These are phyloP conservation scores for Nepenthes mirabilis DNA, from an alignment of 148 eudicot species.

Conservation along the genomic window DNA sequence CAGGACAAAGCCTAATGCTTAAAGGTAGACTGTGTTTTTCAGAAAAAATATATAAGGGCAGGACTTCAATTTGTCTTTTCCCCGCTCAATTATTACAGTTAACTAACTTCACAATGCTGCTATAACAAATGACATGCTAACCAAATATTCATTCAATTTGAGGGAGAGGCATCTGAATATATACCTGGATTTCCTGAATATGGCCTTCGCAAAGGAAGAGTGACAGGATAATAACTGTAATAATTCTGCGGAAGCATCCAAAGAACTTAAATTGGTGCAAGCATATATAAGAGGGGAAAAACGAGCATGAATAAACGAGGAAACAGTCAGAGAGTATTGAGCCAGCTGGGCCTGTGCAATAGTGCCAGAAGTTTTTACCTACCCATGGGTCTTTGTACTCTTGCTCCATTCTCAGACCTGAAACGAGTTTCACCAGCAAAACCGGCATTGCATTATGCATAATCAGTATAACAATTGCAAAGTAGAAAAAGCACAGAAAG, in stretches of 20 bases:
- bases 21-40: background rate
- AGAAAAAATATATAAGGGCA: background rate
- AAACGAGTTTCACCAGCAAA: slow-evolving; percentile 13
- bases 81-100: background rate
- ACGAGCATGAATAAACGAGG: background rate
- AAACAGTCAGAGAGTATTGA: background rate
- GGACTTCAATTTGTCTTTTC: background rate
- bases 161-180: slow-evolving; percentile 2
- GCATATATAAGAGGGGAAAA: background rate
- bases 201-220: slow-evolving; percentile 68
- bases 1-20: background rate
- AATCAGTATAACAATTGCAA: background rate
- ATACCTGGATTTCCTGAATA: slow-evolving; percentile 87
- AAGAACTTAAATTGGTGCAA: background rate
- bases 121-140: no score
- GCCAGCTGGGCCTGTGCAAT: background rate
- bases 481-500: background rate
- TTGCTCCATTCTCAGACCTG: slow-evolving; percentile 18
- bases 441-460: background rate
- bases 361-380: slow-evolving; percentile 8
- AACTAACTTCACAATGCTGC: background rate
- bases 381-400: slow-evolving; percentile 96
- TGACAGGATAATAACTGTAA: slow-evolving; percentile 50
- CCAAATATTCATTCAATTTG: background rate
- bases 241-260: slow-evolving; percentile 40